Conservation (phyloP, 1,139 yeast species). For the Taiozyma sp. region DNA sequence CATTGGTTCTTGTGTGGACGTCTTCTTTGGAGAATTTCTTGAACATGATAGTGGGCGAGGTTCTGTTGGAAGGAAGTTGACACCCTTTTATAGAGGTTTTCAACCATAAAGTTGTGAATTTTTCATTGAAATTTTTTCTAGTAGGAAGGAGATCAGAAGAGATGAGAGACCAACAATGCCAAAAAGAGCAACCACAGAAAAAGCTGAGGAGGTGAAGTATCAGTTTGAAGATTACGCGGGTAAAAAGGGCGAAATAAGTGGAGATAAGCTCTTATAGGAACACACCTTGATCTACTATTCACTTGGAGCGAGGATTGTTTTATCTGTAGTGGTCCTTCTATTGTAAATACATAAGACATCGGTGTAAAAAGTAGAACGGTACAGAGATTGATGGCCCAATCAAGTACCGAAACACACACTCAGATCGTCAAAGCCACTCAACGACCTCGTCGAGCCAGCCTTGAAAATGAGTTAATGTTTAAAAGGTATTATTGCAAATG, state of each 20-base stretch:
- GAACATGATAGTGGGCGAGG: conserved; percentile 12
- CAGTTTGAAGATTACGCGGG: too few relatives aligned
- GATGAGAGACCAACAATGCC: neutral
- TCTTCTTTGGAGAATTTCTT: conserved; percentile 69
- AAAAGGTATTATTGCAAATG: neutral
- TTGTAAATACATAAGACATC: too few relatives aligned
- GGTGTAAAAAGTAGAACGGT: too few relatives aligned
- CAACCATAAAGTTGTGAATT: neutral
- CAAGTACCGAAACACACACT: too few relatives aligned
- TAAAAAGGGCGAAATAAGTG: too few relatives aligned
- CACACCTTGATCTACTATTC: too few relatives aligned
- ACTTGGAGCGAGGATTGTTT: too few relatives aligned
- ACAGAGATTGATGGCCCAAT: too few relatives aligned
- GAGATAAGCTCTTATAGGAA: too few relatives aligned
- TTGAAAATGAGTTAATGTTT: neutral
- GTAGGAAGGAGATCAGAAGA: neutral
- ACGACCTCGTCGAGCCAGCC: neutral
- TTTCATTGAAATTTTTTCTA: neutral
- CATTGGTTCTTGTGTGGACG: conserved; percentile 83
- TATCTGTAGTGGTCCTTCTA: too few relatives aligned
- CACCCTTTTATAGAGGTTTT: neutral
- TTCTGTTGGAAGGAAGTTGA: neutral
- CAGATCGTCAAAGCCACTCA: neutral
- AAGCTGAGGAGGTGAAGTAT: too few relatives aligned
- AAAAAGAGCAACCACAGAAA: too few relatives aligned